Conservation (phyloP, 2,329 filamentous ascomycete species). For the Diaporthe citri region DNA sequence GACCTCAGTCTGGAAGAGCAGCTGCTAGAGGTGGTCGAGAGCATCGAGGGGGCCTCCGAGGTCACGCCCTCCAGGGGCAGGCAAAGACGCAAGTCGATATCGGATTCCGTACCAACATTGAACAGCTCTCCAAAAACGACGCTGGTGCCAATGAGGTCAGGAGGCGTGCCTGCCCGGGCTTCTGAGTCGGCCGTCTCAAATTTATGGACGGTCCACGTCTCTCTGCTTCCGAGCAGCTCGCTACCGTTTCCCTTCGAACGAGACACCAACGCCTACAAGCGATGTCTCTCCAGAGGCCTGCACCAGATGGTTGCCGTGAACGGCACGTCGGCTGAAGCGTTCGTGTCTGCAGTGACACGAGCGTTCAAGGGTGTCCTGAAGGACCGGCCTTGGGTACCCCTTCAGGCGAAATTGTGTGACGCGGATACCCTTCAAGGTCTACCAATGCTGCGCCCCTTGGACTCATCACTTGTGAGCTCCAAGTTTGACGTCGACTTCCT, state of each 20-base stretch:
- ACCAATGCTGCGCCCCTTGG: constrained; percentile 70
- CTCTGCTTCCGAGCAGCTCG: constrained; percentile 65
- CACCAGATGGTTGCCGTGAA: constrained; percentile 69
- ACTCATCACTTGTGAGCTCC: constrained; percentile 55
- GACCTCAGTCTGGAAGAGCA: constrained; percentile 67
- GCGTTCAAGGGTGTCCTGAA: constrained; percentile 64
- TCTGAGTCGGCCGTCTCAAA: constrained; percentile 47
- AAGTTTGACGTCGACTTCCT: constrained; percentile 66
- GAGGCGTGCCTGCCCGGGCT: constrained; percentile 42
- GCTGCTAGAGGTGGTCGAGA: constrained; percentile 62
- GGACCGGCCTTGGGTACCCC: constrained; percentile 66
- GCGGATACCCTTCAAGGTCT: constrained; percentile 66
- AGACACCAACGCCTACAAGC: constrained; percentile 71
- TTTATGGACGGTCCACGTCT: constrained; percentile 71
- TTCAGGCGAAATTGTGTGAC: constrained; percentile 71
- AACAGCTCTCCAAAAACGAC: constrained; percentile 8
- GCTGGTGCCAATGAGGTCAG: constrained; percentile 37
- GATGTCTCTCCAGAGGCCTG: constrained; percentile 70
- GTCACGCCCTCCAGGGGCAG: constrained; percentile 43
- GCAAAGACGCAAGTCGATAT: constrained; percentile 41
- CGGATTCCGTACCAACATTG: constrained; percentile 26
- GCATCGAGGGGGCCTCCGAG: constrained; percentile 43
- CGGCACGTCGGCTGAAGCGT: constrained; percentile 62
- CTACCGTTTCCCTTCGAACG: constrained; percentile 73
- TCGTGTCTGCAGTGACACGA: constrained; percentile 60